Evolutionary conservation across 805 yeast species (phyloP).

Genomic region (Candida oleophila): DNA sequence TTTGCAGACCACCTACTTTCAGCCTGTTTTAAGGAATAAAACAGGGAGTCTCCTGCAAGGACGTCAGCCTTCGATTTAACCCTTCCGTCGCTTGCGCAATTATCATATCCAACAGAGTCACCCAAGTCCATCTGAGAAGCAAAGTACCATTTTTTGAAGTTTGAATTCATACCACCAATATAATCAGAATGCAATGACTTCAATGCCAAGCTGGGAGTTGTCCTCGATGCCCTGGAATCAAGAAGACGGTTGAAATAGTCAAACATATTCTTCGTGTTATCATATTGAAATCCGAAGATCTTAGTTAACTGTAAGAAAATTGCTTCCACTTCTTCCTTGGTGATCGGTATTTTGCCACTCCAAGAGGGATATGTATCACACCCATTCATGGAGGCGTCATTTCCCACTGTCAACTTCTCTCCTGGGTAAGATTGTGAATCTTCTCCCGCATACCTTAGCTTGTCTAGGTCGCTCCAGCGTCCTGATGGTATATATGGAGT

Average conservation of each 20-base stretch:
- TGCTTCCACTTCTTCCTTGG: conserved; percentile 53
- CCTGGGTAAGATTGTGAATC: conserved; percentile 19
- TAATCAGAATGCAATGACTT: conserved; percentile 68
- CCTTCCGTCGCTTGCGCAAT: conserved; percentile 22
- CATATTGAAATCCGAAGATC: conserved; percentile 68
- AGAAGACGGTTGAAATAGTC: conserved; percentile 60
- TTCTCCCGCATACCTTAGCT: not conserved
- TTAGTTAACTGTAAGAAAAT: conserved; percentile 52
- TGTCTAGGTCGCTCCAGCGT: conserved; percentile 27
- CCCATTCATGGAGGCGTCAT: conserved; percentile 31
- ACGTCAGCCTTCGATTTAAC: conserved; percentile 15
- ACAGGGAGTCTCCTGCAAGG: conserved; percentile 1
- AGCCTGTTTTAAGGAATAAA: conserved; percentile 37
- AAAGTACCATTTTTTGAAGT: conserved; percentile 75
- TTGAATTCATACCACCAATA: conserved; percentile 68
- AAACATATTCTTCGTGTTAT: conserved; percentile 64
- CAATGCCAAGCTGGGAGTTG: conserved; percentile 56
- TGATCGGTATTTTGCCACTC: conserved; percentile 48
- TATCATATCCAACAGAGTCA: conserved; percentile 42
- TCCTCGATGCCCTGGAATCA: conserved; percentile 69
- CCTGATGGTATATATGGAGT: conserved; percentile 44
- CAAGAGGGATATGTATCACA: conserved; percentile 51
- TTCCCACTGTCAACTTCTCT: conserved; percentile 38
- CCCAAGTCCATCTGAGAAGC: conserved; percentile 68
- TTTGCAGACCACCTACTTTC: conserved; percentile 51